phyloP scores from a whole-genome alignment of 441 rosid genomes.

The Biscutella laevigata region DNA sequence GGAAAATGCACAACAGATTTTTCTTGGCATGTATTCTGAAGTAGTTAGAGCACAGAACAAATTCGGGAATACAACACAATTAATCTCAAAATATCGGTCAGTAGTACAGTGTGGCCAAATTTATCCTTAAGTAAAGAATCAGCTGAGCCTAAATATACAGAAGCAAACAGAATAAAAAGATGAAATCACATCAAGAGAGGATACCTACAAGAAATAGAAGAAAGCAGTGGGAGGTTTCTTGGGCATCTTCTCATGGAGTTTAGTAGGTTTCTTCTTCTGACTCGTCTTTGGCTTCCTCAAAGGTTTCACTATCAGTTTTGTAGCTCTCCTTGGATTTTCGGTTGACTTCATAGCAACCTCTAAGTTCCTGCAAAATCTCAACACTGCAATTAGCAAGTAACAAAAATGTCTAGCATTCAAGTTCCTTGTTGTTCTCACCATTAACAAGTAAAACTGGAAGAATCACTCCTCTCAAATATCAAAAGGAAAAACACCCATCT shows the following conservation, averaged over 20 bases:
- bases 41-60: neutral
- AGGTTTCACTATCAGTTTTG: conserved; percentile 24
- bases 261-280: conserved; percentile 32
- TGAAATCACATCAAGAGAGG: neutral
- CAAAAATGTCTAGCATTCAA: neutral
- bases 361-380: conserved; percentile 27
- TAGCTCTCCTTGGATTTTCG: conserved; percentile 32
- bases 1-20: neutral
- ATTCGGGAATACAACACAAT: too few species aligned
- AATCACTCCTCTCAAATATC: too few species aligned
- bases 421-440: neutral
- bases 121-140: neutral
- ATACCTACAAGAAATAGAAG: conserved; percentile 70
- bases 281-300: conserved; percentile 29
- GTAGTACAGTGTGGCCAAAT: neutral
- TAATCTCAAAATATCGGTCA: neutral
- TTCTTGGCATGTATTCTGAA: neutral
- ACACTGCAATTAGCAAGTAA: neutral
- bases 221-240: conserved; percentile 96
- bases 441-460: too few species aligned
- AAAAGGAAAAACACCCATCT: too few species aligned
- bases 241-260: conserved; percentile 49
- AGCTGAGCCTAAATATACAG: neutral
- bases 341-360: conserved; percentile 31
- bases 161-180: too few species aligned